A percentile compares a stretch with the other conserved stretches of the same genome.
Evolutionary conservation across 1,284 basidiomycete genomes (phyloP).

Genomic region (Cystobasidiaceae sp.): DNA sequence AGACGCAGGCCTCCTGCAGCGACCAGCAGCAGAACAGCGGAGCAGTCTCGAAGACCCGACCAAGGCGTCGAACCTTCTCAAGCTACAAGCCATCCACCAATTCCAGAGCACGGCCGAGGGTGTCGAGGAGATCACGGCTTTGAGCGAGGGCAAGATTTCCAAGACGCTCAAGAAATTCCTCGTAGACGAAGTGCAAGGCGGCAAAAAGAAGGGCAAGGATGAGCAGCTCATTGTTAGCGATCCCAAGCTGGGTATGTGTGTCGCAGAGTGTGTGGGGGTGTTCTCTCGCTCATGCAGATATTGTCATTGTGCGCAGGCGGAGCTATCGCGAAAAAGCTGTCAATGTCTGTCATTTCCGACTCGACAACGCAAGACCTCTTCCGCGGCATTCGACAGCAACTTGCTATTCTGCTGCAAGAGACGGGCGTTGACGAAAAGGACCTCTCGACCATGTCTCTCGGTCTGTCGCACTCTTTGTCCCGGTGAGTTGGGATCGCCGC

Average conservation of each 20-base stretch:
- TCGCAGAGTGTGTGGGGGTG: background rate
- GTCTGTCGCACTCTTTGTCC: slow-evolving; percentile 92
- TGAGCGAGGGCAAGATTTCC: slow-evolving; percentile 87
- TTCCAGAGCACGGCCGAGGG: slow-evolving; percentile 94
- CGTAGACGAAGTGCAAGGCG: slow-evolving; percentile 70
- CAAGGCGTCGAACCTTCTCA: slow-evolving; percentile 74
- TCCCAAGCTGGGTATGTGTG: slow-evolving; percentile 72
- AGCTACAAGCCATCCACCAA: slow-evolving; percentile 90
- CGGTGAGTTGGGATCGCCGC: slow-evolving; percentile 54
- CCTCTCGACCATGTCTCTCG: slow-evolving; percentile 93
- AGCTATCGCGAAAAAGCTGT: slow-evolving; percentile 88
- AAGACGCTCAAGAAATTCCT: slow-evolving; percentile 92
- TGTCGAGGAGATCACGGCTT: slow-evolving; percentile 94
- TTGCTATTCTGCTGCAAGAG: slow-evolving; percentile 59
- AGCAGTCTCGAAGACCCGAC: slow-evolving; percentile 84
- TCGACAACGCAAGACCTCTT: slow-evolving; percentile 73
- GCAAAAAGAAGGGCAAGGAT: slow-evolving; percentile 75
- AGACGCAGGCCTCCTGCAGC: slow-evolving; percentile 80
- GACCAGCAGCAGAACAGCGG: slow-evolving; percentile 86
- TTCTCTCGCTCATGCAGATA: background rate
- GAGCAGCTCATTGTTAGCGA: slow-evolving; percentile 85
- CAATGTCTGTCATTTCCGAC: slow-evolving; percentile 75
- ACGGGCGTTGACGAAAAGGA: slow-evolving; percentile 62
- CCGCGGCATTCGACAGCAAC: slow-evolving; percentile 88
- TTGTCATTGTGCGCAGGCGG: slow-evolving; percentile 53